Base-by-base conservation (phyloP, 2,329 filamentous ascomycete genomes). In the Fusarium lateritium region DNA sequence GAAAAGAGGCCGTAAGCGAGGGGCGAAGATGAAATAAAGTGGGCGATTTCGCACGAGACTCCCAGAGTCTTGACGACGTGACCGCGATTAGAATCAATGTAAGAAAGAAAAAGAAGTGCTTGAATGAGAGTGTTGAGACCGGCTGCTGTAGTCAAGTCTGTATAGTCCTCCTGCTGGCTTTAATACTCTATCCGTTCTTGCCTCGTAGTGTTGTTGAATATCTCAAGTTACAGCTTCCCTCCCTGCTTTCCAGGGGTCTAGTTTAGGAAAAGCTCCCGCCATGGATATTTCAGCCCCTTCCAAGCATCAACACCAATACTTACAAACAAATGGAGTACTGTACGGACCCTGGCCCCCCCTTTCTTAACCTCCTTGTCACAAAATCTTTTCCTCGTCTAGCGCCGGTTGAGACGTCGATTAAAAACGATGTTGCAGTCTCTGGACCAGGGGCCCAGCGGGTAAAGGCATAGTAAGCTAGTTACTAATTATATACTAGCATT, bases 51-150 rank as follows among this genome's bases (percentile, higher is more conserved):
- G 47, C 62, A 59, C 42, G 53, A 69, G 67, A 70, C 67, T 69
- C 66, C 33, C 67, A 67, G 67, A 70, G 66, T 26, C 66, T 59
- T 39, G 31, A 56, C 65, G 43, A 28, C 45, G 39, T 52, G 43
- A 42, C 15, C 17, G 50, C 57, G 44, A 56, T 53, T 69, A 62
- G 50, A 61, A 67, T 62, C 57, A 55, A 67, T 67, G 63, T 52
- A 62, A 46, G 39, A 15, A 50, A 57, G 26, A 33, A 50, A 53
- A 26, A 52, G 34, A 5, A 62, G 44, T 42, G 42, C 33, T 57
- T 52, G 62, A 69, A 70, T 49, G 62, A 67, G 51, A 63, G 65
- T 51, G 39, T 55, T 63, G 66, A 67, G 66, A 56, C 66, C 66
- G 64, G 66, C 67, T 69, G 56, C 66, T 42, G 66, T 63, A 53